Evolutionary conservation across 2,329 filamentous ascomycete genomes (phyloP), one percentile per base, ranked within the genome.

Genomic region (Daldinia sp.): DNA sequence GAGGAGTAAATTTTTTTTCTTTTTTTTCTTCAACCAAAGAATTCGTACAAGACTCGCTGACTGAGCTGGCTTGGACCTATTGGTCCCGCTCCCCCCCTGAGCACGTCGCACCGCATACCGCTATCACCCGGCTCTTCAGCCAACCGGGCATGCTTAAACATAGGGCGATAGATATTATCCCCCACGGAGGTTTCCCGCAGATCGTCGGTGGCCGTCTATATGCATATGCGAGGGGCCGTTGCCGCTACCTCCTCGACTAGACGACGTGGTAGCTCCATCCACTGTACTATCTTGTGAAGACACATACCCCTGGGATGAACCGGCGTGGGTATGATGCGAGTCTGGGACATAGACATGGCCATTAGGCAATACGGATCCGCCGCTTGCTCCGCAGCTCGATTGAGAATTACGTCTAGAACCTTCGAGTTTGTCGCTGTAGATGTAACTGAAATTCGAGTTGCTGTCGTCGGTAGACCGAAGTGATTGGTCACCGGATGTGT

Each of bases 311-410:
- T 76, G 74, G 1, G 72, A 63, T 2, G 68, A 50, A 5, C 54
- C 28, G 15, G 56, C 65, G 37, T 75, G 70, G 5, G 67, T 42
- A 26, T 76, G 72, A 28, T 76, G 74, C 0, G 74, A 72, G 3
- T 77, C 75, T 3, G 78, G 77, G 0, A 80, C 76, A 67, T 80
- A 80, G 50, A 76, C 63, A 23, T 80, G 78, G 13, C 79, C 78
- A 67, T 79, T 79, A 48, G 78, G 68, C 2, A 79, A 74, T 5
- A 76, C 63, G 3, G 75, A 73, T 15, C 65, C 70, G 56, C 69
- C 62, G 51, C 63, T 69, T 28, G 60, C 67, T 9, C 72, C 70
- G n/a, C 73, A 69, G 56, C 71, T 73, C 2, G 76, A 74, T 10
- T 74, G 73, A 0, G 74, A 75, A 23, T 74, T 72, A 26, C 75